Base-by-base conservation (phyloP, 495 filamentous ascomycete genomes). In the Astrothelium subdiscretum region DNA sequence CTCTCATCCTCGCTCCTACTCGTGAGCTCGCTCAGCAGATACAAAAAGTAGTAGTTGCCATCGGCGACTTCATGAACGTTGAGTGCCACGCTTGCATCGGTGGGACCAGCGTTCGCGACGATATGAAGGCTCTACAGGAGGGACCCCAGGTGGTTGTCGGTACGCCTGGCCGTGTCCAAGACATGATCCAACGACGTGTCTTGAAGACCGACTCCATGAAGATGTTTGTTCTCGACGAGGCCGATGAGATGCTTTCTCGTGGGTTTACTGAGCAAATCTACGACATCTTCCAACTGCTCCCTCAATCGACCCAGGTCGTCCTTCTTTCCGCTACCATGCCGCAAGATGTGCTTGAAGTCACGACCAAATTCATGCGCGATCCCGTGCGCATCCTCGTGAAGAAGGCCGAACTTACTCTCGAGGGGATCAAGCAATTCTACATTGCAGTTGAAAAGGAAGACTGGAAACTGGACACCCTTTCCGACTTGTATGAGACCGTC, bases 251-350 rank as follows among this genome's bases (percentile, higher is more conserved):
- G 82, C 85, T 98, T 79, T 96, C 91, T 69, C 91, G 92, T 75
- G 94, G 94, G 75, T 98, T 98, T 85, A 90, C 90, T 66, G 95
- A 98, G 81, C 94, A 98, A 82, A 98, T 98, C 79, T 98, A 98
- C 81, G 95, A 98, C 74, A 94, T 98, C 78, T 98, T 95, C 84
- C 95, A 95, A 76, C 87, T 96, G 51, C 89, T 98, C 57, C 94
- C 94, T 35, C 94, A 92, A 76, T 90, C 91, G 58, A 98, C 95
- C 69, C 94, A 98, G 82, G 94, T 98, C 59, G 92, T 95, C 63
- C 87, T 98, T 65, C 85, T 98, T 57, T 97, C 92, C 42, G 94
- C 94, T 67, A 98, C 94, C 69, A 92, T 98, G 80, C 94, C 94
- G 68, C 90, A 97, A 80, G 95, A 98, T 71, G 94, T 98, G 61